phyloP scores from a whole-genome alignment of 2,329 filamentous ascomycete species.

The Curvularia sp. region DNA sequence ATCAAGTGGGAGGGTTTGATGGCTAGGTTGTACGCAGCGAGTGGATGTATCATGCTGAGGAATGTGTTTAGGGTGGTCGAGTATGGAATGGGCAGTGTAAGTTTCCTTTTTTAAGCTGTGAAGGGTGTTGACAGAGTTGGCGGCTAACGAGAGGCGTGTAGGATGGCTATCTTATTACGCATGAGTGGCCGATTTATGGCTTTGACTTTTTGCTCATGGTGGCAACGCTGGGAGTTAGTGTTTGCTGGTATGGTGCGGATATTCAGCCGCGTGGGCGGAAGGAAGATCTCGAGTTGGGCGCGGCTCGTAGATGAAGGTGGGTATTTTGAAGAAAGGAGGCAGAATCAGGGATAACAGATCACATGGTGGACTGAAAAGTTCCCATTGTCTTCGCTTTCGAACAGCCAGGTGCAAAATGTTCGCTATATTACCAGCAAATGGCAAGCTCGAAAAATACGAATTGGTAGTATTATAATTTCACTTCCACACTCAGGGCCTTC shows the following conservation, averaged over 20 bases:
- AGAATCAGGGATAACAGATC: too few species aligned
- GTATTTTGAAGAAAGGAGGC: too few species aligned
- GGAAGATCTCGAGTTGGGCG: not conserved
- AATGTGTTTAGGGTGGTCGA: conserved; percentile 58
- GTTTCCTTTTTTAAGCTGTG: not conserved
- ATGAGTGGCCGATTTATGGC: conserved; percentile 39
- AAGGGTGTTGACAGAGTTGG: not conserved
- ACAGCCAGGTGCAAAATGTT: too few species aligned
- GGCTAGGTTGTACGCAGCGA: conserved; percentile 49
- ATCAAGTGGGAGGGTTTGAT: conserved; percentile 48
- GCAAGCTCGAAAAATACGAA: too few species aligned
- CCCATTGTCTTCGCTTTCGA: too few species aligned
- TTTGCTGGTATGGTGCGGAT: conserved; percentile 38
- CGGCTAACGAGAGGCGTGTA: conserved; percentile 5
- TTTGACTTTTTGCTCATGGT: conserved; percentile 41
- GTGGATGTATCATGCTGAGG: conserved; percentile 54
- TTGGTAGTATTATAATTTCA: too few species aligned
- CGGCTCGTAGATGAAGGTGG: not conserved
- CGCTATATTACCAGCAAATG: too few species aligned
- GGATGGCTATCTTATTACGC: conserved; percentile 34
- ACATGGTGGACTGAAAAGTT: too few species aligned
- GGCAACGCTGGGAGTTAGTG: conserved; percentile 30
- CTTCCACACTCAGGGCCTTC: not conserved
- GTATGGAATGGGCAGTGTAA: conserved; percentile 46
- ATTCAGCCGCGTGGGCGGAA: conserved; percentile 23